These are phyloP conservation scores for Cyberlindnera bimundalis DNA, from an alignment of 805 yeast species.

Conservation along the genomic window DNA sequence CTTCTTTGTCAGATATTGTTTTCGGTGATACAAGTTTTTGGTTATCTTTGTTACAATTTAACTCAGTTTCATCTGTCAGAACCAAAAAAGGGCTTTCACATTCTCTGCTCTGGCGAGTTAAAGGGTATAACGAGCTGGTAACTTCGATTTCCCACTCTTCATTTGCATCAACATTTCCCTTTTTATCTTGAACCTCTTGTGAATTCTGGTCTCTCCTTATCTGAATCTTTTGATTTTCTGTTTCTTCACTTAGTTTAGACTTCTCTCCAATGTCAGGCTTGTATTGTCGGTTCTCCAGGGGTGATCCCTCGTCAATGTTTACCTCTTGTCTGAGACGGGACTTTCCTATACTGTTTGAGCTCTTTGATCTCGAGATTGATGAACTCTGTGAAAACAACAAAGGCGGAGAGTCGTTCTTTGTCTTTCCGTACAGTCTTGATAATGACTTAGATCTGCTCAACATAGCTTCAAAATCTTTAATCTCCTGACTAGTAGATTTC, in stretches of 20 bases:
- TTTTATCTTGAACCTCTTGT: too few relatives aligned
- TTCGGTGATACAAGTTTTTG: neutral
- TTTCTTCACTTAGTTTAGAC: too few relatives aligned
- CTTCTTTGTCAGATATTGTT: neutral
- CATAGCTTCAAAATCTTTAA: neutral
- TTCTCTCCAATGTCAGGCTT: too few relatives aligned
- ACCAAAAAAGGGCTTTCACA: neutral
- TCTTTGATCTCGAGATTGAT: constrained; percentile 5
- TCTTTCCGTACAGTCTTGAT: neutral
- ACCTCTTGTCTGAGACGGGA: too few relatives aligned
- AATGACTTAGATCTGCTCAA: neutral
- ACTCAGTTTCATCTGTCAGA: constrained; percentile 6
- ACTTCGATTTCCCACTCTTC: too few relatives aligned
- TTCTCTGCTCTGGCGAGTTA: neutral
- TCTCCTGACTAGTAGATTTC: neutral
- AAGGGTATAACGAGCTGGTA: too few relatives aligned
- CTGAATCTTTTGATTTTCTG: too few relatives aligned
- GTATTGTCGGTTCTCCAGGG: too few relatives aligned
- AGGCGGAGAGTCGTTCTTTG: constrained; percentile 4
- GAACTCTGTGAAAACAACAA: constrained; percentile 11
- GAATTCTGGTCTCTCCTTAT: too few relatives aligned
- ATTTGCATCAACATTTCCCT: too few relatives aligned
- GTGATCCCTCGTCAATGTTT: too few relatives aligned
- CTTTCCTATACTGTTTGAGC: constrained; percentile 11
- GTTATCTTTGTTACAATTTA: neutral